Percentiles rank a stretch among this genome's conserved stretches.
phyloP scores from a whole-genome alignment of 2,329 filamentous ascomycete species.

The Stagonosporopsis rhizophila region DNA sequence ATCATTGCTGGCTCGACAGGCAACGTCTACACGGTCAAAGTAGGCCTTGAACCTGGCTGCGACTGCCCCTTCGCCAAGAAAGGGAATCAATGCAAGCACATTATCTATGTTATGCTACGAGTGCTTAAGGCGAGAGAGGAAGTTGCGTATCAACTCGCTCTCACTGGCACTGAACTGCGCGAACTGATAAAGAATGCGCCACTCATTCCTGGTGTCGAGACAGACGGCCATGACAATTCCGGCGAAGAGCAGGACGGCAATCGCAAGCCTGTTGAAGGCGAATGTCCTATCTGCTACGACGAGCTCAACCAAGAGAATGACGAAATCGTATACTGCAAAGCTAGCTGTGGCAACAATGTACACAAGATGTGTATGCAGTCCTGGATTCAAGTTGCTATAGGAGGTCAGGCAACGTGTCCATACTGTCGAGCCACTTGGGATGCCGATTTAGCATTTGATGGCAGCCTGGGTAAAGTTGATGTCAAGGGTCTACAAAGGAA shows the following conservation, averaged over 20 bases:
- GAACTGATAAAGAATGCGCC: constrained; percentile 63
- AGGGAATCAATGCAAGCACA: constrained; percentile 70
- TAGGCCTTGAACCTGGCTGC: constrained; percentile 61
- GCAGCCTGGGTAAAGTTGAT: constrained; percentile 52
- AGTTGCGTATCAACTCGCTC: constrained; percentile 66
- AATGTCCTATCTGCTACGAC: constrained; percentile 66
- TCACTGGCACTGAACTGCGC: constrained; percentile 64
- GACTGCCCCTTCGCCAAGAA: constrained; percentile 62
- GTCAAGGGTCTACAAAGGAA: constrained; percentile 52
- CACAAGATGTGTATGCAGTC: constrained; percentile 64
- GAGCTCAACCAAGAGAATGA: constrained; percentile 47
- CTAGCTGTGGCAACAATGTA: constrained; percentile 69
- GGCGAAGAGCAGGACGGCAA: constrained; percentile 53
- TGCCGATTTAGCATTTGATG: constrained; percentile 51
- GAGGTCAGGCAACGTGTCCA: constrained; percentile 62
- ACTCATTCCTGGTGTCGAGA: constrained; percentile 53
- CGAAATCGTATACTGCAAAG: constrained; percentile 61
- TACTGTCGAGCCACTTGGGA: constrained; percentile 66
- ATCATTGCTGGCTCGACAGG: constrained; percentile 67
- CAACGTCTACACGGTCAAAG: constrained; percentile 66
- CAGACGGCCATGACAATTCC: constrained; percentile 41
- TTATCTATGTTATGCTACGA: constrained; percentile 66
- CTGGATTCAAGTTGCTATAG: constrained; percentile 52
- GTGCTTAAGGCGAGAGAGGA: constrained; percentile 64
- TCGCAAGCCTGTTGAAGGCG: constrained; percentile 66